Base-by-base conservation (phyloP, 441 rosid genomes). In the Erysimum cheiri region DNA sequence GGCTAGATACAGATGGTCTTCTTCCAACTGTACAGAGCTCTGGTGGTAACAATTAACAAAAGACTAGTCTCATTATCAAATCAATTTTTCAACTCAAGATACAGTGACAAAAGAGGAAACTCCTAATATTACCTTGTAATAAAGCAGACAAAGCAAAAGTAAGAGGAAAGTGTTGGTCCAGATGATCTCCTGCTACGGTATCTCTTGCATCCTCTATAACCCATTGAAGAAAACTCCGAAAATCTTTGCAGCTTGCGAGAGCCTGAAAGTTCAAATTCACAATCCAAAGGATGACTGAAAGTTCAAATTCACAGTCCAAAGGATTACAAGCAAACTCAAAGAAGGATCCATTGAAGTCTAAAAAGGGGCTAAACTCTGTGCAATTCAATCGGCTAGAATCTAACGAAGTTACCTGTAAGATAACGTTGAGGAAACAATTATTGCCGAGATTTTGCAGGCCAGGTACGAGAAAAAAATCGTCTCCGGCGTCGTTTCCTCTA, bases 381-480 rank as follows among this genome's bases (percentile, higher is more conserved):
- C 22, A 14, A 43, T 43, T 14, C 19, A 17, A 46, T 46, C 6
- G 28, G 52, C 5, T 17, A 22, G 2, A 22, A 22, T 1, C 2
- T 22, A 19, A 22, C 24, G 24, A 22, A 1, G 24, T 8, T 28
- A 76, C 98, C 96, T 91, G 98, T 48, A 94, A 79, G 35, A 91
- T 78, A 35, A 86, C 97, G 74, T 91, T 91, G 73, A 91, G 80
- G 75, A 89, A 94, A 80, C 97, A 91, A 68, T 88, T 91, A 65
- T 87, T 89, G 6, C 96, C 96, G 35, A 85, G 88, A 81, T 94
- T 94, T 71, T 80, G 87, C 79, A 91, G 77, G 15, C 97, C 98
- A 39, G 97, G 97, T 4, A 88, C 88, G 24, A 82, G 65, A 60
- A 52, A 40, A 12, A 41, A 17, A 72, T 80, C 79, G 52, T 81